These are phyloP conservation scores for Oryza meyeriana DNA, from an alignment of 176 grass and related monocot species.

Conservation along the genomic window DNA sequence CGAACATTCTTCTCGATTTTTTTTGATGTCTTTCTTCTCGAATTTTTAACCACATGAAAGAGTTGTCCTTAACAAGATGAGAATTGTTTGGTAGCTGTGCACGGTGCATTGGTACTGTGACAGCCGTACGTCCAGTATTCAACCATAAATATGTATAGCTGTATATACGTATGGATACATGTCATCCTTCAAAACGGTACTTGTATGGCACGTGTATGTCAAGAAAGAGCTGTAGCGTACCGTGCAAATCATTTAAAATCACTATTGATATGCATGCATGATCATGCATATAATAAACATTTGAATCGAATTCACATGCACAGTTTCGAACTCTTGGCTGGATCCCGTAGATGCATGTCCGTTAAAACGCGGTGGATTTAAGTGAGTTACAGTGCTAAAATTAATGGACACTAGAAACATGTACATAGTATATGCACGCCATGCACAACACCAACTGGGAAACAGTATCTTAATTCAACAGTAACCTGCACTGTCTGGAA, in stretches of 20 bases:
- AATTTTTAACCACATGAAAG: background rate
- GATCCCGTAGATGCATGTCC: background rate
- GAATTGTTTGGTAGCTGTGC: constrained; percentile 26
- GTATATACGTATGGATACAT: constrained; percentile 5
- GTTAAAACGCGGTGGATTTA: background rate
- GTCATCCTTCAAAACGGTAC: constrained; percentile 4
- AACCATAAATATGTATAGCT: background rate
- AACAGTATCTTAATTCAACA: constrained; percentile 2
- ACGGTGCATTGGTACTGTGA: background rate
- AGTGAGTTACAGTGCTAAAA: background rate
- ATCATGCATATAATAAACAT: background rate
- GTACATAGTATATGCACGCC: background rate
- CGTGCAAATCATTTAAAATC: background rate
- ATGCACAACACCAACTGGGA: background rate
- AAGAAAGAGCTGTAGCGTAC: constrained; percentile 4
- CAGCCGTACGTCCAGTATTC: background rate
- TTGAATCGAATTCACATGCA: background rate
- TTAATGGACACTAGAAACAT: background rate
- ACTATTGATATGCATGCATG: background rate
- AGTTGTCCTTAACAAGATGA: background rate
- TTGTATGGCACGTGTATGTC: constrained; percentile 11
- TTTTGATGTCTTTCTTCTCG: background rate
- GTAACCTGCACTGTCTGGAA: background rate
- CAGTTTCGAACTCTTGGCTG: constrained; percentile 4
- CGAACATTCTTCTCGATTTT: background rate